These are phyloP conservation scores for Rubroboletus satanas DNA, from an alignment of 768 basidiomycete genomes.

Conservation along the genomic window DNA sequence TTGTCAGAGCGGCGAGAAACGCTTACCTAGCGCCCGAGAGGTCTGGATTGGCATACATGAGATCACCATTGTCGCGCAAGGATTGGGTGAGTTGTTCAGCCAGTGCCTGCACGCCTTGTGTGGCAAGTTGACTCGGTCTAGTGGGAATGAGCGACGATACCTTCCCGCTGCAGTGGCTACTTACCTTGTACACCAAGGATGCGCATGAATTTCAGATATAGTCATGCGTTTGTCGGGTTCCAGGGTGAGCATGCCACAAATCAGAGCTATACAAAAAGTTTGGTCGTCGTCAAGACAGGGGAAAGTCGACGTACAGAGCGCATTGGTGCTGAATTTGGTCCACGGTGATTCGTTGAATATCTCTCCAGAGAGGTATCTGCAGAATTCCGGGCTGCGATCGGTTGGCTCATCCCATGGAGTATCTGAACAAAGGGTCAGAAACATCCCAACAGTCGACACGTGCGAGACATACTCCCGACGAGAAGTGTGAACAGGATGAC, in stretches of 20 bases:
- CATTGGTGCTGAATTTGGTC: constrained; percentile 55
- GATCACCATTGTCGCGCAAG: constrained; percentile 67
- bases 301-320: constrained; percentile 53
- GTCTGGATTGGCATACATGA: constrained; percentile 64
- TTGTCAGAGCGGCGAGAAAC: not conserved
- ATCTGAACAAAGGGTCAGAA: constrained; percentile 44
- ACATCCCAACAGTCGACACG: too few species aligned
- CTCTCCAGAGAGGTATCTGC: constrained; percentile 67
- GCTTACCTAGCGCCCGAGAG: constrained; percentile 35
- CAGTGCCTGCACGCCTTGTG: constrained; percentile 46
- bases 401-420: constrained; percentile 99
- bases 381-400: constrained; percentile 68
- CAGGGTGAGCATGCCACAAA: constrained; percentile 71
- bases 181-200: constrained; percentile 77
- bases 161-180: constrained; percentile 3
- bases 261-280: constrained; percentile 49
- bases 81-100: constrained; percentile 69
- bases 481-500: constrained; percentile 91
- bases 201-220: constrained; percentile 49
- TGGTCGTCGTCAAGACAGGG: not conserved
- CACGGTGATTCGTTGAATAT: constrained; percentile 78
- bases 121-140: constrained; percentile 69
- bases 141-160: not conserved
- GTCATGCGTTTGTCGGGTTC: constrained; percentile 67
- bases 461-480: constrained; percentile 68